A percentile compares a stretch with the other conserved stretches of the same genome.
phyloP scores from a whole-genome alignment of 495 filamentous ascomycete species.

The Neurospora sp. region DNA sequence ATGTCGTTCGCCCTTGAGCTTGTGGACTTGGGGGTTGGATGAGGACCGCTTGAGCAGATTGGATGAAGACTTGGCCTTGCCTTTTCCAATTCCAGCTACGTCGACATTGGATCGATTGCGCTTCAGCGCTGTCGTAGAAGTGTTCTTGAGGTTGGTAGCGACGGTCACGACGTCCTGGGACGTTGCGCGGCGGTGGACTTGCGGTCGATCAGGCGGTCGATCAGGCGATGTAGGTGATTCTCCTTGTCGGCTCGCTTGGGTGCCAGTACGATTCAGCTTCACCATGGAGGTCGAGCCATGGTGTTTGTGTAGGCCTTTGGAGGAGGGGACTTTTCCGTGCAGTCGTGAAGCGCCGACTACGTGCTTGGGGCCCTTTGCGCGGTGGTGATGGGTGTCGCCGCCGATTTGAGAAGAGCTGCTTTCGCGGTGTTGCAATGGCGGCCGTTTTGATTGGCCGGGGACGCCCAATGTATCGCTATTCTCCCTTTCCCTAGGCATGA shows the following conservation, averaged over 20 bases:
- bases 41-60: slow-evolving; percentile 34
- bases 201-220: background rate
- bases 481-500: slow-evolving; percentile 23
- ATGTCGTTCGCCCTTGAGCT: slow-evolving; percentile 20
- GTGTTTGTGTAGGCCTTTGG: slow-evolving; percentile 36
- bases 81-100: slow-evolving; percentile 12
- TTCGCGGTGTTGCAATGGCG: slow-evolving; percentile 25
- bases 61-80: slow-evolving; percentile 37
- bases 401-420: slow-evolving; percentile 20
- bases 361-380: slow-evolving; percentile 33
- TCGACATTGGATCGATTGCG: slow-evolving; percentile 40
- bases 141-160: slow-evolving; percentile 33
- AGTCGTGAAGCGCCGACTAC: slow-evolving; percentile 32
- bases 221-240: slow-evolving; percentile 7
- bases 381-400: slow-evolving; percentile 23
- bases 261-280: slow-evolving; percentile 27
- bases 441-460: slow-evolving; percentile 39
- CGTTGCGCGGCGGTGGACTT: slow-evolving; percentile 29
- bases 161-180: slow-evolving; percentile 21
- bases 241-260: slow-evolving; percentile 3
- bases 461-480: slow-evolving; percentile 19
- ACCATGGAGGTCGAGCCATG: slow-evolving; percentile 26
- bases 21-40: slow-evolving; percentile 31
- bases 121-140: slow-evolving; percentile 34
- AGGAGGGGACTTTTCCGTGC: slow-evolving; percentile 33